Evolutionary conservation across 108 stramenopile species (phyloP).

Genomic region (Epipyxis sp.): DNA sequence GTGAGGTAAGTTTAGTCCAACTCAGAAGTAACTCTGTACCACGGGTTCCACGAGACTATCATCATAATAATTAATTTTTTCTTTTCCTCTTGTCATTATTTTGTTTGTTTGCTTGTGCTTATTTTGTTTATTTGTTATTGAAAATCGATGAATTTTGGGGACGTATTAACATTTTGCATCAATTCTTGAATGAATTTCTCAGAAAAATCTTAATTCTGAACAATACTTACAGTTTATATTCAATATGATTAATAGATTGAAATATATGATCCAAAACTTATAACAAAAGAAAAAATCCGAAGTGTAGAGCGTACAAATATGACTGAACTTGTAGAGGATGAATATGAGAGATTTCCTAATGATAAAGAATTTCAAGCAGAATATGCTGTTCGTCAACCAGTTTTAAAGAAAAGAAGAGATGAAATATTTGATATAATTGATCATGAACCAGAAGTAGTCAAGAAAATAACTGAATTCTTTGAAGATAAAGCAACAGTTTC

Average conservation of each 20-base stretch:
- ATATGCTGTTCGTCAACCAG: conserved; percentile 68
- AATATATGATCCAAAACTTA: conserved; percentile 44
- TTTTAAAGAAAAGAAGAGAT: conserved; percentile 69
- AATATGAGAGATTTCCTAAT: background rate
- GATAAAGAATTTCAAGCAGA: conserved; percentile 32
- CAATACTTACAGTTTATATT: no score
- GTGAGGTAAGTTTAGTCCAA: conserved; percentile 41
- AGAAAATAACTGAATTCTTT: conserved; percentile 53
- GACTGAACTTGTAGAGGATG: conserved; percentile 24
- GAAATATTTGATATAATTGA: conserved; percentile 70
- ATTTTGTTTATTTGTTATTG: conserved; percentile 34
- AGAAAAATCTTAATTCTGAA: no score
- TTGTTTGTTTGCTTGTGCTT: conserved; percentile 35
- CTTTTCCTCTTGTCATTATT: background rate
- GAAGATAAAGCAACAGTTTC: conserved; percentile 56
- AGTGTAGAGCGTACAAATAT: conserved; percentile 22
- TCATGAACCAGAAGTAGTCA: conserved; percentile 5
- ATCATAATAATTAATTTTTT: background rate
- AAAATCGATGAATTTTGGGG: no score
- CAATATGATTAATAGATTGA: conserved; percentile 22
- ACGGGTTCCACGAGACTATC: no score
- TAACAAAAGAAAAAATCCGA: conserved; percentile 27
- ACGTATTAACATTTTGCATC: no score
- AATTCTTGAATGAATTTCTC: no score
- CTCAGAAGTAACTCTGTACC: no score